Evolutionary conservation across 2,329 filamentous ascomycete species (phyloP), one percentile per base, ranked within the genome.

Genomic region (Metarhizium humberi): DNA sequence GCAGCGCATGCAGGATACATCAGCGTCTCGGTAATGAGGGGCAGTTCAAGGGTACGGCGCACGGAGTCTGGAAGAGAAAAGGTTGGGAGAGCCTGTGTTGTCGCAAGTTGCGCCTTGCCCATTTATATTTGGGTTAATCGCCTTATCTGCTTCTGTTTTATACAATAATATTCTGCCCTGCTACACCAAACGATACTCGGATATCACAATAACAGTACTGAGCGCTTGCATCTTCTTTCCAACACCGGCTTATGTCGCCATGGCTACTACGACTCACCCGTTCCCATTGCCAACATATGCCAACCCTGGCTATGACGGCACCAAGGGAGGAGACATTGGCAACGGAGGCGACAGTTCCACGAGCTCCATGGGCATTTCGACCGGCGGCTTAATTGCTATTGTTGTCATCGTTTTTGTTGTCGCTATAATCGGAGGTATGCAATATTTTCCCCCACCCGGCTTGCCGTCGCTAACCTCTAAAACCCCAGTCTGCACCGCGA

Each of bases 311-410:
- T 71, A 72, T 16, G 67, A 65, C 30, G 60, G 63, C 34, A 67
- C 67, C 18, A 70, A 75, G 54, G 78, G 81, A 57, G 75, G 72
- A 58, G 79, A 80, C 38, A 79, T 77, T 16, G 89, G 88, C 29
- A 87, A 88, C 16, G 79, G 81, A 42, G 88, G 89, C 18, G 70
- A 76, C 16, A 80, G 78, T 58, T 76, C 77, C 25, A 67, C 20
- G 16, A 57, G 65, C 58, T 81, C 78, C 16, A 78, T 87, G 61
- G 75, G 75, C 42, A 71, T 94, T 25, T 89, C 86, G 2, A 82
- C 77, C 42, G 86, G 85, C 20, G 88, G 80, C 14, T 74, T 91
- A 63, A 78, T 89, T 56, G 88, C 87, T 50, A 90, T 94, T 61
- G 84, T 90, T 55, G 76, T 88, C 13, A 80, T 90, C 3, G 87